Base-by-base conservation (phyloP, 768 basidiomycete species). In the Tulasnella sp. region DNA sequence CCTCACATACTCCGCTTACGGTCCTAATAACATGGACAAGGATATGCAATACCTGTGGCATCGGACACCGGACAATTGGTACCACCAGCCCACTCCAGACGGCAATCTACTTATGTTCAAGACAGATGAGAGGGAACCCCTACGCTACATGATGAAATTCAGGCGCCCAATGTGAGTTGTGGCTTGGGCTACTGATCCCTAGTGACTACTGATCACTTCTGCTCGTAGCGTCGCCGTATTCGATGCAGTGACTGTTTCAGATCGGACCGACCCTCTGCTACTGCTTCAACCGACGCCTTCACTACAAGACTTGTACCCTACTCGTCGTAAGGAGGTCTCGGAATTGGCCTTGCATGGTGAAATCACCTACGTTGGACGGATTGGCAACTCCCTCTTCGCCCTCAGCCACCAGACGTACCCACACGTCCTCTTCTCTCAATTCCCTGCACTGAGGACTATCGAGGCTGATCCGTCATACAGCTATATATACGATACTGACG, bases 1-100 rank as follows among this genome's bases (percentile, higher is more conserved):
- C 55, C 78, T 98, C 15, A 83, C 84, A 0, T 96, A 93, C 71
- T 95, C 94, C 0, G 81, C 85, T 0, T 97, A 97, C 70, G 90
- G 92, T 0, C 92, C 95, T 4, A 94, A 94, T 69, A 91, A 86
- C 67, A 83, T 86, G 70, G 89, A 94, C 68, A 81, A 79, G 64
- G 73, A 78, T 7, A 67, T 84, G 11, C 93, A 95, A 67, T 73
- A 80, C 3, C 69, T 80, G 9, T 97, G 95, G 74, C 78, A 77
- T 5, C 82, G 78, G 38, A 86, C 88, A 1, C 81, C 83, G 41
- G 92, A 96, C 69, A 79, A 85, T 61, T 72, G 76, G 26, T 95
- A 95, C 70, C 79, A 92, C 45, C 89, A 93, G 66, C 79, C 86
- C 26, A 75, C 88, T 2, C 83, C 88, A 8, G 84, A 82, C 32